These are phyloP conservation scores for Thermochaetoides thermophila DNA, from an alignment of 495 filamentous ascomycete genomes.

Conservation along the genomic window DNA sequence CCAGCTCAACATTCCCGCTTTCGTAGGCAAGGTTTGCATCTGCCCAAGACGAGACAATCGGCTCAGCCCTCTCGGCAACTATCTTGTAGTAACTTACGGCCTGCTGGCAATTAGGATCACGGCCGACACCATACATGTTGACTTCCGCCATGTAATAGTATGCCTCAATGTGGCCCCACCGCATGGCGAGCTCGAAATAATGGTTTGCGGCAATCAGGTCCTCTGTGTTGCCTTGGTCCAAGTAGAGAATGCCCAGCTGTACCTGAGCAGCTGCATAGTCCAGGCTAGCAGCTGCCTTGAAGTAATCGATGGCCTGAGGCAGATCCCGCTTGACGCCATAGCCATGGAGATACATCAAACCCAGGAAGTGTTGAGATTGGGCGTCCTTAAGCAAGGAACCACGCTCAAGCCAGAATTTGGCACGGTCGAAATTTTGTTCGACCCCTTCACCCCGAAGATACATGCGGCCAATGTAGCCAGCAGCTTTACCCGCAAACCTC, in stretches of 20 bases:
- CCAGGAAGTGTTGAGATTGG: slow-evolving; percentile 73
- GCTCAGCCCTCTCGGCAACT: slow-evolving; percentile 80
- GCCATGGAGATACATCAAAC: slow-evolving; percentile 76
- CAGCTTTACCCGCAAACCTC: slow-evolving; percentile 74
- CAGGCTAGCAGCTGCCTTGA: slow-evolving; percentile 71
- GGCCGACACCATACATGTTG: slow-evolving; percentile 62
- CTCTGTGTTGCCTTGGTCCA: slow-evolving; percentile 72
- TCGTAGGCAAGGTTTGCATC: slow-evolving; percentile 81
- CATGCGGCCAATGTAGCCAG: slow-evolving; percentile 86
- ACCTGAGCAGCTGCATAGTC: slow-evolving; percentile 75
- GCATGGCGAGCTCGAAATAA: slow-evolving; percentile 87
- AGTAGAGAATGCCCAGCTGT: slow-evolving; percentile 66
- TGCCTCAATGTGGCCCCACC: slow-evolving; percentile 79
- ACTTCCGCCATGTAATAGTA: slow-evolving; percentile 93
- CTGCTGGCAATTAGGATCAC: slow-evolving; percentile 64
- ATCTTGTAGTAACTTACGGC: slow-evolving; percentile 89
- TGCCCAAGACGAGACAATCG: slow-evolving; percentile 64
- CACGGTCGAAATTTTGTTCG: slow-evolving; percentile 59
- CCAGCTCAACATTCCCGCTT: slow-evolving; percentile 70
- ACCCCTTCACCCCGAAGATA: slow-evolving; percentile 85
- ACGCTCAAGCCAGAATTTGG: slow-evolving; percentile 73
- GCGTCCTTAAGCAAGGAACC: slow-evolving; percentile 68
- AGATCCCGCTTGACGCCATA: slow-evolving; percentile 64
- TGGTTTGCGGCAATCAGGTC: slow-evolving; percentile 49
- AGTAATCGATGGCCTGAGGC: slow-evolving; percentile 58